These are phyloP conservation scores for Candida xiaguanensis DNA, from an alignment of 805 yeast species.

Conservation along the genomic window DNA sequence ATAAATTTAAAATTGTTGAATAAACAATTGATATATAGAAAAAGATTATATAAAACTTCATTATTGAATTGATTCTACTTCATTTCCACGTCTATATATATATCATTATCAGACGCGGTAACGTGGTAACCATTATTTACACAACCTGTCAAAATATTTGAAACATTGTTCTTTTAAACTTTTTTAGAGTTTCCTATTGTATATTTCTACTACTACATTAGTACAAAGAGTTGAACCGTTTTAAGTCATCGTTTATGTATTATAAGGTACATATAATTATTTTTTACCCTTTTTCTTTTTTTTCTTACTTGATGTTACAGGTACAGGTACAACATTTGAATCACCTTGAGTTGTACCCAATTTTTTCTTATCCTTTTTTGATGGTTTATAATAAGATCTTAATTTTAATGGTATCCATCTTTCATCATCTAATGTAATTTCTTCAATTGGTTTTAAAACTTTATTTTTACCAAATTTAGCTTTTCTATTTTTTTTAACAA, in stretches of 20 bases:
- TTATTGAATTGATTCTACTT: too few relatives aligned
- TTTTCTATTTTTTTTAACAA: slow-evolving; percentile 23
- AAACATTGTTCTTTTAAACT: too few relatives aligned
- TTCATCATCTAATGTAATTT: slow-evolving; percentile 47
- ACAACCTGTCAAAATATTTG: too few relatives aligned
- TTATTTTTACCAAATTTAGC: slow-evolving; percentile 28
- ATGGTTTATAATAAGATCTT: slow-evolving; percentile 78
- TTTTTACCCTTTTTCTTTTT: slow-evolving; percentile 27
- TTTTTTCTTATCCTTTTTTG: slow-evolving; percentile 51
- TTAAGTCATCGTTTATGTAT: too few relatives aligned
- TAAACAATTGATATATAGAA: background rate
- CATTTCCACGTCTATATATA: too few relatives aligned
- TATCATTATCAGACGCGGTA: too few relatives aligned
- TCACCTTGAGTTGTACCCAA: slow-evolving; percentile 21
- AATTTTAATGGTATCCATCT: slow-evolving; percentile 92
- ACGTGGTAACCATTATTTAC: too few relatives aligned
- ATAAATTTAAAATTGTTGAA: background rate
- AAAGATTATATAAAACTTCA: too few relatives aligned
- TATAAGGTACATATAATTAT: too few relatives aligned
- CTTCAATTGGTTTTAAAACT: slow-evolving; percentile 21
- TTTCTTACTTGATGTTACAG: slow-evolving; percentile 13
- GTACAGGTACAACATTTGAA: slow-evolving; percentile 7
- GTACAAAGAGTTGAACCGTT: too few relatives aligned
- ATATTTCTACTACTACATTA: too few relatives aligned
- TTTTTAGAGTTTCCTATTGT: too few relatives aligned